A percentile compares a stretch with the other conserved stretches of the same genome.
Conservation (phyloP, 2,329 filamentous ascomycete species). For the Phyllosticta citribraziliensis region DNA sequence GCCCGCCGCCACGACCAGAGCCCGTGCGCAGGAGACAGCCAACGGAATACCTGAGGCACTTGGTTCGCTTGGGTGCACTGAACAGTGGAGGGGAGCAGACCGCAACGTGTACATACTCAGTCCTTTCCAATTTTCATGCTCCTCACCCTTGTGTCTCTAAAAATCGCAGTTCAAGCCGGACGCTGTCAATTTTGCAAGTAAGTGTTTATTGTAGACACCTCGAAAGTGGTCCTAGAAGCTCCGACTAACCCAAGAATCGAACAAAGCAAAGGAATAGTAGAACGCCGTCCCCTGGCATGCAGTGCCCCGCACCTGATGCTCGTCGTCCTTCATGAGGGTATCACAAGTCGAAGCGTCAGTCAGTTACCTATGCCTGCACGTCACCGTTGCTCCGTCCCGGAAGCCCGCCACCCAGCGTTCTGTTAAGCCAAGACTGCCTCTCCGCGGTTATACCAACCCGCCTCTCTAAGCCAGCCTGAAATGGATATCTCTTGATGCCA, state of each 20-base stretch:
- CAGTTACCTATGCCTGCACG: neutral
- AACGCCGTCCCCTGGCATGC: neutral
- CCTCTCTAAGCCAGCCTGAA: conserved; percentile 1
- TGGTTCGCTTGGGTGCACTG: neutral
- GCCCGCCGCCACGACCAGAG: neutral
- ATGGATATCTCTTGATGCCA: conserved; percentile 9
- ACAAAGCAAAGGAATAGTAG: neutral
- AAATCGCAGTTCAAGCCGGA: neutral
- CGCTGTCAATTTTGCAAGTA: neutral
- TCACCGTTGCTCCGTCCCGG: neutral
- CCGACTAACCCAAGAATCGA: neutral
- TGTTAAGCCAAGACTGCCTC: neutral
- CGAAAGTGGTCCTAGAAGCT: neutral
- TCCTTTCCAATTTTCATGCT: neutral
- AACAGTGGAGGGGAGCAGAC: neutral
- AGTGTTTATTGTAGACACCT: neutral
- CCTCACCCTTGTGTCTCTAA: neutral
- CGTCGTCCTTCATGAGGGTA: neutral
- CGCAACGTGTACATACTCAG: neutral
- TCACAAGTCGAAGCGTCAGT: neutral
- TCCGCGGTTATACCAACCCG: conserved; percentile 1
- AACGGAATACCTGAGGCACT: neutral
- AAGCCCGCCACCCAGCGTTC: neutral
- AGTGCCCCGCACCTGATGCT: neutral
- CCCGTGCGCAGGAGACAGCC: neutral